These are phyloP conservation scores for Sindora glabra DNA, from an alignment of 306 rosid genomes.

Conservation along the genomic window DNA sequence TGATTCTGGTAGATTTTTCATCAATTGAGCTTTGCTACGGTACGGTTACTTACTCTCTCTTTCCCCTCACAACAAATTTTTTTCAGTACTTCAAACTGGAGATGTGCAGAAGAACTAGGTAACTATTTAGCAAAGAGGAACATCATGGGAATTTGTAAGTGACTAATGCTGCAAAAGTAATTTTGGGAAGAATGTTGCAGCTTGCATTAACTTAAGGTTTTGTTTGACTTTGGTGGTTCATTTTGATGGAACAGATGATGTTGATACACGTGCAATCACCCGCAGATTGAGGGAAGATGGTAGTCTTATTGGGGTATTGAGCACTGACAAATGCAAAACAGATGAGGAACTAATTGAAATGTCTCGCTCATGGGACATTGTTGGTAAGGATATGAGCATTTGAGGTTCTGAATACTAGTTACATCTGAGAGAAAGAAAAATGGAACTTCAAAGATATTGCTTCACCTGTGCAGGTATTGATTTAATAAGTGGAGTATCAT, in stretches of 20 bases:
- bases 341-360: slow-evolving; percentile 72
- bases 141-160: slow-evolving; percentile 97
- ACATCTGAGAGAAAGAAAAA: too few species aligned
- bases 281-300: slow-evolving; percentile 92
- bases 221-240: slow-evolving; percentile 10
- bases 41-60: neutral
- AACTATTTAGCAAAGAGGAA: slow-evolving; percentile 80
- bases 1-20: neutral
- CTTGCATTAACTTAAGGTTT: neutral
- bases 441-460: neutral
- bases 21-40: slow-evolving; percentile 3
- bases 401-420: neutral
- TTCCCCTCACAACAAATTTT: slow-evolving; percentile 4
- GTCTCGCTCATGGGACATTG: slow-evolving; percentile 90
- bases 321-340: slow-evolving; percentile 72
- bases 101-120: slow-evolving; percentile 57
- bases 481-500: slow-evolving; percentile 89
- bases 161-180: neutral
- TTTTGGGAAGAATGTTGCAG: neutral
- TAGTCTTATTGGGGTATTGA: slow-evolving; percentile 89
- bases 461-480: slow-evolving; percentile 59
- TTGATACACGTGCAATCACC: slow-evolving; percentile 90
- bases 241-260: slow-evolving; percentile 64
- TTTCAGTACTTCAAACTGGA: slow-evolving; percentile 88
- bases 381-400: slow-evolving; percentile 49